These are phyloP conservation scores for Cyclotella atomus DNA, from an alignment of 108 stramenopile genomes.

Conservation along the genomic window DNA sequence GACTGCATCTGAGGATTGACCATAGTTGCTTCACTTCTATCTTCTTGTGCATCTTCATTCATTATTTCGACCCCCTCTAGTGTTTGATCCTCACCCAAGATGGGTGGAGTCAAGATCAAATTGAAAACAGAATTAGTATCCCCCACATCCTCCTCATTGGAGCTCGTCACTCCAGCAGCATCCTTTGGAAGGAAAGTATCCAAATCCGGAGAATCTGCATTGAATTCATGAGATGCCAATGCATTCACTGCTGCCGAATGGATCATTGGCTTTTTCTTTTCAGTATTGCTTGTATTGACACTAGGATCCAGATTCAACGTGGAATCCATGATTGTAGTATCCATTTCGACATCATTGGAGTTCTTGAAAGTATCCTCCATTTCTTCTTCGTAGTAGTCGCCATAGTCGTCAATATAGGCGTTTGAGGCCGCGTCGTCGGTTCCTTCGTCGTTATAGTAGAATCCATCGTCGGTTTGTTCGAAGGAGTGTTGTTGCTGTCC, in stretches of 20 bases:
- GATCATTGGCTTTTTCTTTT: not conserved
- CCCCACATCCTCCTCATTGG: not conserved
- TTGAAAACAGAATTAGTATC: conserved; percentile 2
- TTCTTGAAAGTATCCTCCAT: not conserved
- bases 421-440: not conserved
- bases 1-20: not conserved
- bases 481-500: not conserved
- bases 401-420: not conserved
- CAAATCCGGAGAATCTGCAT: not conserved
- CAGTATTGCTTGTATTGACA: not conserved
- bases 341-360: not conserved
- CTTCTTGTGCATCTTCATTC: not conserved
- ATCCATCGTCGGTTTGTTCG: not conserved
- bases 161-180: not conserved
- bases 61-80: not conserved
- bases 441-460: not conserved
- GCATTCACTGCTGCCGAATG: conserved; percentile 3
- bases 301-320: not conserved
- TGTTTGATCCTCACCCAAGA: not conserved
- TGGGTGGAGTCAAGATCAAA: not conserved
- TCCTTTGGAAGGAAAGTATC: not conserved
- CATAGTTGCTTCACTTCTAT: not conserved
- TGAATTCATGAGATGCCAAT: not conserved
- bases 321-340: not conserved
- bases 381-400: not conserved